Evolutionary conservation across 768 basidiomycete species (phyloP), one percentile per base, ranked within the genome.

Genomic region (Termitomyces sp.): DNA sequence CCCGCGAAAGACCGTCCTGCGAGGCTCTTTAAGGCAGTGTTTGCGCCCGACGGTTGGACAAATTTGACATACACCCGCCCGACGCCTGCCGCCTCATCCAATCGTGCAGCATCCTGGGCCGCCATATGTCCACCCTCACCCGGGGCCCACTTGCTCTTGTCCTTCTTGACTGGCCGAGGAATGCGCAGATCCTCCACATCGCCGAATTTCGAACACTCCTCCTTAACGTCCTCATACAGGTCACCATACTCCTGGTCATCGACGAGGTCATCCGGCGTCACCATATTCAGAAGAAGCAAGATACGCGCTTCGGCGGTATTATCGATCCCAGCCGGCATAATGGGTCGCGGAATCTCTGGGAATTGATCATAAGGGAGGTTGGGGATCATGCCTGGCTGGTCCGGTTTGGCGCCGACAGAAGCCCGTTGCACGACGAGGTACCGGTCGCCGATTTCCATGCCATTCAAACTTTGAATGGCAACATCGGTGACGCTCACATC

Each of bases 241-340:
- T 99, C 97, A 24, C 87, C 86, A 72, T 97, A 99, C 69, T 99
- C 97, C 62, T 88, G 79, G 71, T 98, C 96, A 68, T 94, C 88
- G 18, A 83, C 73, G 51, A 99, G 84, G 69, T 99, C 97, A 49
- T 99, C 97, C 1, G 92, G 73, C 0, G 91, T 92, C 65, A 99
- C 94, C 97, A 99, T 99, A 83, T 98, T 99, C 69, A 99, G 78
- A 90, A 99, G 91, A 72, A 98, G 89, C 68, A 99, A 83, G 70
- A 97, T 95, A 40, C 93, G 87, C 32, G 93, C 84, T 57, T 89
- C 84, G 12, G 75, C 66, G 40, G 75, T 78, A 58, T 81, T 79
- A 55, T 91, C 90, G 59, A 71, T 67, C 57, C 89, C 89, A 8
- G 91, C 91, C 59, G 92, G 92, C 85, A 94, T 87, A 71, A 94